Evolutionary conservation across 2,329 filamentous ascomycete species (phyloP).

Genomic region (Talaromyces sp.): DNA sequence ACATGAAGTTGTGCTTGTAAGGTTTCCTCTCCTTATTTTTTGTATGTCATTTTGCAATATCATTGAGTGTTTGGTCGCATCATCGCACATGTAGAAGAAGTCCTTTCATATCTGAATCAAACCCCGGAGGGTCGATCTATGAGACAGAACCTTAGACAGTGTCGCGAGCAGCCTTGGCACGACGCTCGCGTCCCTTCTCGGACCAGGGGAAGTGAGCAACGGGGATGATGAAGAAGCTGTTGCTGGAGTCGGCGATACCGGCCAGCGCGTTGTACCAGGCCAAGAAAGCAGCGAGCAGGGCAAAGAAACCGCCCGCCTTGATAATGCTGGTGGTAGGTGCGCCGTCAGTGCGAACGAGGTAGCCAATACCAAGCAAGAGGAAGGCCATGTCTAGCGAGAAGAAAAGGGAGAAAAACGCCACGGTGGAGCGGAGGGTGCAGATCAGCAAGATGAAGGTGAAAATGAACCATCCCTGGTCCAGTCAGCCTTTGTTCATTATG

Average conservation of each 20-base stretch:
- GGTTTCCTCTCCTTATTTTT: neutral
- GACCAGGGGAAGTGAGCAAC: slow-evolving; percentile 96
- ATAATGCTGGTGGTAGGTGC: slow-evolving; percentile 50
- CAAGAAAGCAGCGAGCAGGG: slow-evolving; percentile 73
- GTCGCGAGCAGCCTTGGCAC: slow-evolving; percentile 52
- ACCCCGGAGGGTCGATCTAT: neutral
- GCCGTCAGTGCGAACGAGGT: slow-evolving; percentile 51
- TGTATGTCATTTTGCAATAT: neutral
- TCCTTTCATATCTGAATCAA: neutral
- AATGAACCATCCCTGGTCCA: slow-evolving; percentile 69
- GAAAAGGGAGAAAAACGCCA: slow-evolving; percentile 75
- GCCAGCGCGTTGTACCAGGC: slow-evolving; percentile 86
- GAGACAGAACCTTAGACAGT: slow-evolving; percentile 26
- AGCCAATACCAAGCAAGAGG: slow-evolving; percentile 64
- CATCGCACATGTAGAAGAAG: neutral
- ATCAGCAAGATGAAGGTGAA: slow-evolving; percentile 72
- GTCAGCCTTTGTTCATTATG: slow-evolving; percentile 17
- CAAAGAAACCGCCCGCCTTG: slow-evolving; percentile 73
- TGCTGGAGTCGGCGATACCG: slow-evolving; percentile 66
- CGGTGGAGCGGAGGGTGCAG: slow-evolving; percentile 70
- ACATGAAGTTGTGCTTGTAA: neutral
- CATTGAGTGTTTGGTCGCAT: neutral
- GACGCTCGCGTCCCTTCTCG: slow-evolving; percentile 50
- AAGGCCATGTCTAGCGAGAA: slow-evolving; percentile 73
- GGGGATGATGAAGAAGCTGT: slow-evolving; percentile 88